phyloP scores from a whole-genome alignment of 495 filamentous ascomycete genomes.

The Annulohypoxylon bovei region DNA sequence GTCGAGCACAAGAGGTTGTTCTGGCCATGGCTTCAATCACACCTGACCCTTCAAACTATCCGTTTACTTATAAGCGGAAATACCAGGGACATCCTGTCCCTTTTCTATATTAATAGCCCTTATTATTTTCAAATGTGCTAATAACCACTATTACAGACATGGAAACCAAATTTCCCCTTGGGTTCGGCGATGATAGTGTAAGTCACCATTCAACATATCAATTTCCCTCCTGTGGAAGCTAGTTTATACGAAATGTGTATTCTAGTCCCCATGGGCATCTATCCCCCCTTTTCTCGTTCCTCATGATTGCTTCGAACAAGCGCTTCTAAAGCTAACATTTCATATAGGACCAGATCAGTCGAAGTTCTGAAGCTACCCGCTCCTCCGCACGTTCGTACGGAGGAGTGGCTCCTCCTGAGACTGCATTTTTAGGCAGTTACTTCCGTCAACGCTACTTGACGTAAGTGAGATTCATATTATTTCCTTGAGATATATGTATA shows the following conservation, averaged over 20 bases:
- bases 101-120: neutral
- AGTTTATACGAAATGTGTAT: neutral
- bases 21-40: neutral
- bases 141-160: neutral
- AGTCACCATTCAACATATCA: neutral
- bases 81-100: neutral
- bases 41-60: neutral
- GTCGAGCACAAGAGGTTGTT: neutral
- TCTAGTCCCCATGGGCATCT: neutral
- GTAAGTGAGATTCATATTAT: neutral
- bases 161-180: neutral
- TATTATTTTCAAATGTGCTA: neutral
- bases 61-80: neutral
- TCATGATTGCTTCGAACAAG: neutral
- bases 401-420: neutral
- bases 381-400: neutral
- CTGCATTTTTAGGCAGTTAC: too few species aligned
- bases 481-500: neutral
- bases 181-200: neutral
- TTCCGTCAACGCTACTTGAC: neutral
- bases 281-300: neutral
- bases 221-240: neutral
- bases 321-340: neutral
- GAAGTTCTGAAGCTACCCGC: neutral
- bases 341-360: neutral